phyloP scores from a whole-genome alignment of 139 green algal species.

The Nannochloris sp. region DNA sequence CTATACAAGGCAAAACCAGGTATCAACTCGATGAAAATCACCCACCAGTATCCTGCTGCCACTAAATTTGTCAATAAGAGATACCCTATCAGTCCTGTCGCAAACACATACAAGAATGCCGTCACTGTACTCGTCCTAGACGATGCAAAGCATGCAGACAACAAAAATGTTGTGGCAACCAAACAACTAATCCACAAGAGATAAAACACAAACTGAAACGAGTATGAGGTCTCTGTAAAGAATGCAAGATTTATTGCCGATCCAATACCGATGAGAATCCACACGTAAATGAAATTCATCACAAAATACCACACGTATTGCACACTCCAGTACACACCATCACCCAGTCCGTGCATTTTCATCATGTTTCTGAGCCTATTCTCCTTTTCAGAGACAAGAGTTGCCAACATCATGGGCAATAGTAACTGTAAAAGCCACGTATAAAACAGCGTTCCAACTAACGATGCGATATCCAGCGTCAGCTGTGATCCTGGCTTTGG shows the following conservation, averaged over 20 bases:
- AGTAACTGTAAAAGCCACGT: constrained; percentile 72
- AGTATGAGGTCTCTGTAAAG: constrained; percentile 63
- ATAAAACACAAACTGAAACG: constrained; percentile 69
- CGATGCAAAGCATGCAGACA: constrained; percentile 59
- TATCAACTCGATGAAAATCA: constrained; percentile 61
- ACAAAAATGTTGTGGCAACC: constrained; percentile 74
- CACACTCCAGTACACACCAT: constrained; percentile 39
- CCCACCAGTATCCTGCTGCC: constrained; percentile 30
- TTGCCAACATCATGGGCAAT: constrained; percentile 54
- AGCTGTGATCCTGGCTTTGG: constrained; percentile 47
- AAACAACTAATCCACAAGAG: constrained; percentile 77
- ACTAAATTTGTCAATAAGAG: constrained; percentile 31
- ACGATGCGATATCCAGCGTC: constrained; percentile 57
- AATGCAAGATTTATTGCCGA: constrained; percentile 64
- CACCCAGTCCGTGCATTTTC: constrained; percentile 88
- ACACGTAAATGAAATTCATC: constrained; percentile 68
- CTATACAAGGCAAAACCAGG: constrained; percentile 75
- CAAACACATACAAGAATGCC: constrained; percentile 74
- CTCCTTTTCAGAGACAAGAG: constrained; percentile 59
- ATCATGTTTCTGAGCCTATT: constrained; percentile 83
- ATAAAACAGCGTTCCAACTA: constrained; percentile 79
- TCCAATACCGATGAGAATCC: constrained; percentile 70
- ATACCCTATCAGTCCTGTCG: constrained; percentile 38
- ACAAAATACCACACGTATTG: constrained; percentile 71
- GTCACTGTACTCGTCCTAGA: constrained; percentile 52